A percentile compares a stretch with the other conserved stretches of the same genome.
Evolutionary conservation across 2,329 filamentous ascomycete species (phyloP).

Genomic region (Clarireedia sp.): DNA sequence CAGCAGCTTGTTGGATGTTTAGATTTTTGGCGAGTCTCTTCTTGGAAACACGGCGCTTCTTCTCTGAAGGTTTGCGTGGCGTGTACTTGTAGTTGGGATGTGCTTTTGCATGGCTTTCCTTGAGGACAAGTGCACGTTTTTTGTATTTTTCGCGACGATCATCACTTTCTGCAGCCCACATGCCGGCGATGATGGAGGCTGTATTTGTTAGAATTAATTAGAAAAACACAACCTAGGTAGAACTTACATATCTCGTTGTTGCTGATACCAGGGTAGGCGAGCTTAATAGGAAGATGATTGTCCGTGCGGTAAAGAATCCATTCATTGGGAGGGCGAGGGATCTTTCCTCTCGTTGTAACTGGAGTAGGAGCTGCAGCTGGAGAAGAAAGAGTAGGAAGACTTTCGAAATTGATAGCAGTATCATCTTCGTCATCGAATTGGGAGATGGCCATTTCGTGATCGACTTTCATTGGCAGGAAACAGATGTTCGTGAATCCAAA

Average conservation of each 20-base stretch:
- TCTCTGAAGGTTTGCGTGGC: background rate
- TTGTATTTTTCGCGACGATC: background rate
- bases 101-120: background rate
- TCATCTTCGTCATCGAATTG: background rate
- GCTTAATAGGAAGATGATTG: constrained; percentile 1
- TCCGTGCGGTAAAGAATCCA: constrained; percentile 3
- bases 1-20: background rate
- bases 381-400: background rate
- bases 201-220: background rate
- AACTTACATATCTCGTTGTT: constrained; percentile 4
- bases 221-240: background rate
- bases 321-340: constrained; percentile 3
- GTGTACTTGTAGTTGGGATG: background rate
- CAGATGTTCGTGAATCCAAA: background rate
- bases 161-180: constrained; percentile 1
- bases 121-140: background rate
- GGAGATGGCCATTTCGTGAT: background rate
- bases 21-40: background rate
- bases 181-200: constrained; percentile 2
- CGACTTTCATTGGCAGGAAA: background rate
- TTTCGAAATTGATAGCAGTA: background rate
- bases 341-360: background rate
- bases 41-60: background rate
- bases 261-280: background rate
- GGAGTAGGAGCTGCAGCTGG: background rate